A percentile compares a stretch with the other conserved stretches of the same genome.
These are phyloP conservation scores for Hirsutella thompsonii DNA, from an alignment of 2,329 filamentous ascomycete species.

Conservation along the genomic window DNA sequence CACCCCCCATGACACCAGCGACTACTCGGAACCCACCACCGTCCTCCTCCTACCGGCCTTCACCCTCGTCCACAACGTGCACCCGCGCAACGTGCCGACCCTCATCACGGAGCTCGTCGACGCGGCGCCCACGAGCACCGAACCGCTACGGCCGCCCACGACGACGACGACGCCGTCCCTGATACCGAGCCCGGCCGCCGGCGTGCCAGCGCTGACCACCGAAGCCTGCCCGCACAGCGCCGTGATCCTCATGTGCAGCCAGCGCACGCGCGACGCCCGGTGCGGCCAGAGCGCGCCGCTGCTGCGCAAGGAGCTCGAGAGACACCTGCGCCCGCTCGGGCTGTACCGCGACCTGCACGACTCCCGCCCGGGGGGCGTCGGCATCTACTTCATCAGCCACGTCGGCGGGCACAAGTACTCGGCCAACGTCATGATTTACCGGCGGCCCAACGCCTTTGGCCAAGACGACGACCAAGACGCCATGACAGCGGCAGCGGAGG, in stretches of 20 bases:
- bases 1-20: conserved; percentile 52
- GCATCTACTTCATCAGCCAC: conserved; percentile 92
- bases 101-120: conserved; percentile 62
- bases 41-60: conserved; percentile 79
- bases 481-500: too few species aligned
- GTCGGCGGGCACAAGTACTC: conserved; percentile 95
- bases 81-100: conserved; percentile 56
- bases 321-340: conserved; percentile 73
- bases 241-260: conserved; percentile 86
- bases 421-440: conserved; percentile 88
- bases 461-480: conserved; percentile 26
- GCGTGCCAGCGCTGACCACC: conserved; percentile 18
- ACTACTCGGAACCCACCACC: conserved; percentile 58
- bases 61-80: conserved; percentile 71
- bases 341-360: conserved; percentile 82
- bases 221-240: conserved; percentile 65
- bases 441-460: conserved; percentile 47
- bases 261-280: conserved; percentile 84
- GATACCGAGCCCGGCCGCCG: conserved; percentile 14
- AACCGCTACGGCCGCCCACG: conserved; percentile 41
- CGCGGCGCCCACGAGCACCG: conserved; percentile 59
- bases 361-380: conserved; percentile 79
- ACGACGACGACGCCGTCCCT: conserved; percentile 23
- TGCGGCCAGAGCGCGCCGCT: conserved; percentile 91
- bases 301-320: conserved; percentile 76